phyloP scores from a whole-genome alignment of 768 basidiomycete genomes.

The Phanerochaete sordida region DNA sequence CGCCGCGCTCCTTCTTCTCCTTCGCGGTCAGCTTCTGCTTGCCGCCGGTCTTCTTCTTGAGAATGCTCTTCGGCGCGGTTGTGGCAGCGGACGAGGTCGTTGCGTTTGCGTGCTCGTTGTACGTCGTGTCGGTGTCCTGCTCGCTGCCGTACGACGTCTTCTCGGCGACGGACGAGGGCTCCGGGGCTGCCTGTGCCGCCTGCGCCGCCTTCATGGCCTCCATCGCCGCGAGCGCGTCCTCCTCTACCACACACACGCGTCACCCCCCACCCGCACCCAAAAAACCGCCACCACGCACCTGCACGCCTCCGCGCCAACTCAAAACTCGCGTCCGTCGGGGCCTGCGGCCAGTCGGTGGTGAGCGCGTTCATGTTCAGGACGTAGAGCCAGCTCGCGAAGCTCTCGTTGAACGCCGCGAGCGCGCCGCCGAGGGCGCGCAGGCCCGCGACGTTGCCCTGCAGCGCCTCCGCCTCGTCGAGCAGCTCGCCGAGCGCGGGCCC shows the following conservation, averaged over 20 bases:
- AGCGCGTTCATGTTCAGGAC: slow-evolving; percentile 93
- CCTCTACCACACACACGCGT: slow-evolving; percentile 37
- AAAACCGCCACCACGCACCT: slow-evolving; percentile 37
- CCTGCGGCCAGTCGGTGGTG: slow-evolving; percentile 88
- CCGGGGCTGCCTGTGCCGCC: slow-evolving; percentile 18
- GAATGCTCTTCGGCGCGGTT: slow-evolving; percentile 30
- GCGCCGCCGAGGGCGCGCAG: slow-evolving; percentile 71
- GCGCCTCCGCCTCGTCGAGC: slow-evolving; percentile 79
- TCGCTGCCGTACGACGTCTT: slow-evolving; percentile 32
- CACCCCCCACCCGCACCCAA: too few relatives aligned
- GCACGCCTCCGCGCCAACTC: slow-evolving; percentile 55
- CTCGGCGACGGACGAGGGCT: slow-evolving; percentile 23
- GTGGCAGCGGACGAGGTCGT: slow-evolving; percentile 39
- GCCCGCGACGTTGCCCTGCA: slow-evolving; percentile 72
- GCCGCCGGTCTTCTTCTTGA: slow-evolving; percentile 39
- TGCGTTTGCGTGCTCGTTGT: slow-evolving; percentile 34
- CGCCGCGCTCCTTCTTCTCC: slow-evolving; percentile 79
- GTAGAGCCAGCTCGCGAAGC: slow-evolving; percentile 89
- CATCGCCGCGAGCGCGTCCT: slow-evolving; percentile 54
- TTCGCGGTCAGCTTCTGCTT: slow-evolving; percentile 72
- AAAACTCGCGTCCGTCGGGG: slow-evolving; percentile 33
- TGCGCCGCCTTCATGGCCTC: slow-evolving; percentile 43
- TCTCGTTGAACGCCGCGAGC: slow-evolving; percentile 85
- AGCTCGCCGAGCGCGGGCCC: slow-evolving; percentile 83
- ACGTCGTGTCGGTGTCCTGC: slow-evolving; percentile 23